Conservation (phyloP, 371 early-diverging fungal species). For the Mortierella sp. region DNA sequence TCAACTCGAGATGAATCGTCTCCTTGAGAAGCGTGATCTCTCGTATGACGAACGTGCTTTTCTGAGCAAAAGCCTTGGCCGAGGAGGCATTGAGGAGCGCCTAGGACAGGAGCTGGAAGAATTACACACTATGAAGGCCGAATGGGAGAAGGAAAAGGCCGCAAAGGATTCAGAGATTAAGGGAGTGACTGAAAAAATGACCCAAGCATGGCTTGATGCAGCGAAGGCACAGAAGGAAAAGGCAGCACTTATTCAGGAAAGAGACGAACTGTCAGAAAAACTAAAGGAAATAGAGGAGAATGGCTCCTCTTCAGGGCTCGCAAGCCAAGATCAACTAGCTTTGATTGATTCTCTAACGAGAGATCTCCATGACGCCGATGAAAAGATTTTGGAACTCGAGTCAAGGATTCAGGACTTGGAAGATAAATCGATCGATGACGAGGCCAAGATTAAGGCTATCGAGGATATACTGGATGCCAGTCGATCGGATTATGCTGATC, state of each 20-base stretch:
- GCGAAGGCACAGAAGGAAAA: constrained; percentile 40
- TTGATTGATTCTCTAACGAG: constrained; percentile 24
- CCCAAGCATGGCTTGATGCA: constrained; percentile 45
- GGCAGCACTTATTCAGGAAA: constrained; percentile 35
- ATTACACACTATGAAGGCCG: constrained; percentile 35
- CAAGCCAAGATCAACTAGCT: constrained; percentile 17
- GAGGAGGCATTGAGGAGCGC: constrained; percentile 45
- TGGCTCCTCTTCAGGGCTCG: background rate
- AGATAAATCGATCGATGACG: constrained; percentile 14
- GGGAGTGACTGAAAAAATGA: constrained; percentile 54
- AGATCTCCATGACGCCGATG: constrained; percentile 27
- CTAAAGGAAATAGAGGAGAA: constrained; percentile 27
- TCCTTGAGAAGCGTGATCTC: constrained; percentile 49
- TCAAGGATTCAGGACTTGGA: constrained; percentile 9
- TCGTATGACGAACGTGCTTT: constrained; percentile 51
- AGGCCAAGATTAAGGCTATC: constrained; percentile 11
- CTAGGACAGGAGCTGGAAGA: constrained; percentile 44
- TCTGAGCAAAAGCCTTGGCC: constrained; percentile 47
- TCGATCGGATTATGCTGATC: constrained; percentile 18
- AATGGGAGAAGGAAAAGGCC: constrained; percentile 45
- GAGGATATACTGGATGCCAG: constrained; percentile 19
- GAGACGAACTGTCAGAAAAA: constrained; percentile 11
- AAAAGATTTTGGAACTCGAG: constrained; percentile 20
- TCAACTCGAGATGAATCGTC: constrained; percentile 38
- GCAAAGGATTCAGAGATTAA: constrained; percentile 49